Evolutionary conservation across 73 alveolate genomes (phyloP), one percentile per base, ranked within the genome.

Genomic region (Urostyla sp.): DNA sequence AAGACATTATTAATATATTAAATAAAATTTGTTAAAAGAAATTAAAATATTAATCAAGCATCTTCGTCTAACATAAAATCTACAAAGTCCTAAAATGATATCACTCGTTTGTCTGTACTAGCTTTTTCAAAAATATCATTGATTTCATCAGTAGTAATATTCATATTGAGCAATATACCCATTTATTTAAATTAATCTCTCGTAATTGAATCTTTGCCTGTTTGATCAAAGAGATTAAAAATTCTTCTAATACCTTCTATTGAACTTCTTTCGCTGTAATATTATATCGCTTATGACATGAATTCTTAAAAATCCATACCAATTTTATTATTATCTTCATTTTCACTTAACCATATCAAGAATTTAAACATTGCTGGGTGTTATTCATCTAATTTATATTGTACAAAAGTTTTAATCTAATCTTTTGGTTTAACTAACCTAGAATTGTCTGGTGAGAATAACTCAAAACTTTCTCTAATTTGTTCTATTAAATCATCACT

Each of bases 11-110:
- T 11, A 40, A 11, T 11, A 18, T 50, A 11, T 8, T 50, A 50
- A 50, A 50, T 50, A 11, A 50, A 11, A 11, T 50, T 8, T 8
- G 23, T n/a, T 50, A 16, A 16, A 16, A 18, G 23, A 18, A 18
- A 16, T n/a, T 50, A 13, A 18, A 7, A 7, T 8, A 32, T 50
- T 50, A 32, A 18, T 50, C 61, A 50, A 50, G 7, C 20, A 50
- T 48, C 69, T 3, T 45, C 72, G 21, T 30, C 49, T 45, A 18
- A 31, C 83, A 69, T 69, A 35, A 69, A 69, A 20, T 46, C 31
- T 26, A 46, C 83, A 69, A 69, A 69, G 31, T 69, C 83, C 11
- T 69, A 54, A 69, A 46, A 69, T 15, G 83, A 48, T 5, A 69
- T 69, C 1, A 69, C 83, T 15, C 30, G 40, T 2, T 45, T 54